phyloP scores from a whole-genome alignment of 805 yeast genomes.

The Nakazawaea wickerhamii region DNA sequence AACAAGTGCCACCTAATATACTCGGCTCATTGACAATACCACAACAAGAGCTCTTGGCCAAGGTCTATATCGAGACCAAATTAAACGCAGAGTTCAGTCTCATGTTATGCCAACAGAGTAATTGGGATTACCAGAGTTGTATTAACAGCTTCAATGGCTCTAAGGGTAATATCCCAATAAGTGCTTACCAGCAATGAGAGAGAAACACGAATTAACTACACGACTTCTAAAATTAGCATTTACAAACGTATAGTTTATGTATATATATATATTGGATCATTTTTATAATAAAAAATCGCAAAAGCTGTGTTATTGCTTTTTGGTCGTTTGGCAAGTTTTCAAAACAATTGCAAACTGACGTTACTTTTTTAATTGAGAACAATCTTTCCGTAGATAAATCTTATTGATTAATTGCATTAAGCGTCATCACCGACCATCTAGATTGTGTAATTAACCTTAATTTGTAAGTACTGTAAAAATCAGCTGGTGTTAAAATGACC shows the following conservation, averaged over 20 bases:
- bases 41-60: constrained; percentile 62
- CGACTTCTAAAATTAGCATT: neutral
- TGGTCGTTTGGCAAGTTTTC: no score
- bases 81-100: constrained; percentile 74
- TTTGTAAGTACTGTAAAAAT: no score
- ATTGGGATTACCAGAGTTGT: constrained; percentile 74
- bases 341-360: no score
- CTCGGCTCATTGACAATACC: constrained; percentile 41
- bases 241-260: neutral
- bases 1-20: constrained; percentile 46
- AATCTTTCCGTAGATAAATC: no score
- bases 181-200: constrained; percentile 35
- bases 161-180: constrained; percentile 45
- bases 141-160: constrained; percentile 65
- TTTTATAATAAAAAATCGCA: neutral
- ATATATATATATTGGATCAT: no score
- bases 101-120: constrained; percentile 83
- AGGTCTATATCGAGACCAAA: constrained; percentile 65
- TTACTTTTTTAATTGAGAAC: no score
- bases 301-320: neutral
- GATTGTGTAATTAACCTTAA: no score
- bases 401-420: no score
- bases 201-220: neutral
- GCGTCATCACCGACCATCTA: no score
- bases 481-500: no score